Conservation (phyloP, 176 grass and related monocot species). For the Avena insularis region DNA sequence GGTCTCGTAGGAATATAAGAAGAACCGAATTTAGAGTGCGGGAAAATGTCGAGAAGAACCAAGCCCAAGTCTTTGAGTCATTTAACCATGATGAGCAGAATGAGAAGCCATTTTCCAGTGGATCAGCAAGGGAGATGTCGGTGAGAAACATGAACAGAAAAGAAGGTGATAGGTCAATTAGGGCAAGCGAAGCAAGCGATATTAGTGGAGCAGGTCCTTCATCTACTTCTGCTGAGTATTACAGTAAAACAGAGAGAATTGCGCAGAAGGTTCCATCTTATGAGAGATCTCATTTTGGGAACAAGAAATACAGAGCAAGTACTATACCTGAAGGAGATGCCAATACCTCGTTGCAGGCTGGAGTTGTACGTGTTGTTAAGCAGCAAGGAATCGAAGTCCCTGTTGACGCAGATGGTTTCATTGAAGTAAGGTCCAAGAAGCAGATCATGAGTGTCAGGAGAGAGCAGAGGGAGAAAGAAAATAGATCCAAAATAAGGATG, state of each 20-base stretch:
- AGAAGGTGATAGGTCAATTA: conserved; percentile 49
- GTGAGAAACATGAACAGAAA: conserved; percentile 57
- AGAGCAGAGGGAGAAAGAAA: conserved; percentile 96
- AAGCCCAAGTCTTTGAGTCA: conserved; percentile 49
- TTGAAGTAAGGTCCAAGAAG: conserved; percentile 97
- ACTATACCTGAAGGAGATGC: conserved; percentile 52
- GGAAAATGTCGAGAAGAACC: conserved; percentile 71
- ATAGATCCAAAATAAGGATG: conserved; percentile 79
- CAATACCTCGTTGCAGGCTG: conserved; percentile 58
- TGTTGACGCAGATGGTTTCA: conserved; percentile 97
- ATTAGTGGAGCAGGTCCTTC: conserved; percentile 44
- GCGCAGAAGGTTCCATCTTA: conserved; percentile 48
- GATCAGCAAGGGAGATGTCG: conserved; percentile 47
- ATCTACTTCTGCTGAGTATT: conserved; percentile 44
- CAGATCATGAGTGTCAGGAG: conserved; percentile 93
- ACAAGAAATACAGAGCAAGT: conserved; percentile 49
- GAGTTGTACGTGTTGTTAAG: conserved; percentile 77
- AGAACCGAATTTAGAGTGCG: conserved; percentile 85
- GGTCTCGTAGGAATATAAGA: conserved; percentile 62
- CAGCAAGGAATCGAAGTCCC: conserved; percentile 89
- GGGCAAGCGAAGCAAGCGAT: conserved; percentile 50
- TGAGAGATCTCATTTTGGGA: conserved; percentile 57
- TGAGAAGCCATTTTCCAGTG: conserved; percentile 42
- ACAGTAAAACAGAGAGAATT: conserved; percentile 48
- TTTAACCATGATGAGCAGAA: conserved; percentile 58